A percentile compares a stretch with the other conserved stretches of the same genome.
Evolutionary conservation across 202 grass and related monocot genomes (phyloP).

Genomic region (Setaria italica): DNA sequence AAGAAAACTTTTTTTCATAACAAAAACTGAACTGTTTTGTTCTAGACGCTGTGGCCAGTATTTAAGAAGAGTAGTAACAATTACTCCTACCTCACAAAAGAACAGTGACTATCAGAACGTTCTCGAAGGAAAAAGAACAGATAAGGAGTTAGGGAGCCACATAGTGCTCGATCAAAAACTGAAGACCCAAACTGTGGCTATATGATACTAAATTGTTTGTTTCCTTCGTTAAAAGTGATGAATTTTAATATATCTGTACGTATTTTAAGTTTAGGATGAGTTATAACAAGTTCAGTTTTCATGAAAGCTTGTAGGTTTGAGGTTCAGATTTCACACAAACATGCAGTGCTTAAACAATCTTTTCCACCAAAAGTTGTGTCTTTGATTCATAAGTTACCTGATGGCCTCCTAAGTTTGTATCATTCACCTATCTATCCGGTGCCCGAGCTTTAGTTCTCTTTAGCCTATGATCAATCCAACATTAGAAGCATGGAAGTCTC

Average conservation of each 20-base stretch:
- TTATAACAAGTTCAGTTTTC: background rate
- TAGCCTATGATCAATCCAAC: too few species aligned
- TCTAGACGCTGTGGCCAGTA: rapidly evolving
- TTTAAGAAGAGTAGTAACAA: background rate
- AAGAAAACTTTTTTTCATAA: background rate
- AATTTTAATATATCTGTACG: background rate
- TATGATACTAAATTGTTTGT: background rate
- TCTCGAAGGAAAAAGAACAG: background rate
- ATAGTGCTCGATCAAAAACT: background rate
- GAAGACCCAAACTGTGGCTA: background rate
- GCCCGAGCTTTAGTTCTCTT: background rate
- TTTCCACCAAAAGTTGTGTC: background rate
- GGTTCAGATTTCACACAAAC: background rate
- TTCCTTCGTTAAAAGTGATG: background rate
- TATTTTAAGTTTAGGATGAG: background rate
- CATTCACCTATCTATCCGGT: background rate
- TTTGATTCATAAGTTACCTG: background rate
- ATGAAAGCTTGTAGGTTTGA: background rate
- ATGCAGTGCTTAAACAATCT: background rate
- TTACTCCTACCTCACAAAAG: background rate
- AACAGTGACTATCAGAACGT: background rate
- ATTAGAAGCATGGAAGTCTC: background rate
- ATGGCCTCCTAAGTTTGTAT: too few species aligned
- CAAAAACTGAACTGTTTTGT: background rate
- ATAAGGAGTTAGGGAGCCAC: background rate